Base-by-base conservation (phyloP, 208 protist genomes). In the Crithidia mellificae region DNA sequence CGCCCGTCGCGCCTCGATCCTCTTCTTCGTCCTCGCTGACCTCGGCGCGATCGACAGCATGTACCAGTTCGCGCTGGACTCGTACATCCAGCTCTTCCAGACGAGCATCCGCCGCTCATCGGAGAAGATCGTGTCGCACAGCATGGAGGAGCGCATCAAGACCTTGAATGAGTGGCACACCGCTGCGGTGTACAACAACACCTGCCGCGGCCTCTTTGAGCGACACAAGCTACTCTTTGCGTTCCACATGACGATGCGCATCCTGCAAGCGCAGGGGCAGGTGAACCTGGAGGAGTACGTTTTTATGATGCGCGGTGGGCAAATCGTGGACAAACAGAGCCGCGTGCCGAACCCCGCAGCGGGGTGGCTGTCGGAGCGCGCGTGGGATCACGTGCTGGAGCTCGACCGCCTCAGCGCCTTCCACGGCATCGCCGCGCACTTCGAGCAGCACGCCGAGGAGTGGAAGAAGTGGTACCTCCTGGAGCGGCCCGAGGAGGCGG, bases 1-100 rank as follows among this genome's bases (percentile, higher is more conserved):
- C 63, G 98, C 98, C 2, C 56, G 81, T 11, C 89, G 98, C 15
- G 97, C 98, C 19, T 98, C 98, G 1, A 92, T 99, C 41, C 85
- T 99, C 11, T 99, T 98, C 81, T 99, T 99, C 67, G 96, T 99
- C 19, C 80, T 99, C 7, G 88, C 87, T 17, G 98, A 99, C 80
- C 81, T 99, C 17, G 88, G 92, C 43, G 84, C 79, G 14, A 97
- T 99, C 58, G 98, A 99, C 81, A 90, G 90, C 27, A 99, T 99
- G 98, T 99, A 99, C 83, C 98, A 99, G 81, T 99, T 99, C 72
- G 97, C 97, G 20, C 83, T 99, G 6, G 98, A 99, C 66, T 90
- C 95, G 6, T 99, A 99, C 82, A 98, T 99, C 54, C 78, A 94
- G 11, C 81, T 99, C 9, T 99, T 99, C 82, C 89, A 96, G 67